A percentile compares a stretch with the other conserved stretches of the same genome.
These are phyloP conservation scores for Eimeria necatrix DNA, from an alignment of 169 alveolate species.

Conservation along the genomic window DNA sequence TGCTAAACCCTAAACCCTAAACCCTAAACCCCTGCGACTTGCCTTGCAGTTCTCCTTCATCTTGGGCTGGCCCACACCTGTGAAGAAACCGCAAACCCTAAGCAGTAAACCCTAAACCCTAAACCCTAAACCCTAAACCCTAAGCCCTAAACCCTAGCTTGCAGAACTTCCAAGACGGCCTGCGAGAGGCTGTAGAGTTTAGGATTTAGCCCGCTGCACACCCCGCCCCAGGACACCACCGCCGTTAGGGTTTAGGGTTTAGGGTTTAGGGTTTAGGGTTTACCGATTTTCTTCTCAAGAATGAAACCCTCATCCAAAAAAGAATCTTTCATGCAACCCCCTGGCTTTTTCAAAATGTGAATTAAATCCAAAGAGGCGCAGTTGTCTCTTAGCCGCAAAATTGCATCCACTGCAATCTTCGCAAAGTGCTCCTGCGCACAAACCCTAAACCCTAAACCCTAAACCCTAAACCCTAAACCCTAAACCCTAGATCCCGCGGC, in stretches of 20 bases:
- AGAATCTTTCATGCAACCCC: constrained; percentile 98
- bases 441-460: constrained; percentile 28
- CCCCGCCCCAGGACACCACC: too few relatives aligned
- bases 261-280: background rate
- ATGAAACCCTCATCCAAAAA: constrained; percentile 99
- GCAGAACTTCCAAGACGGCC: too few relatives aligned
- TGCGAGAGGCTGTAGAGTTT: too few relatives aligned
- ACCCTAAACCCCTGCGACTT: background rate
- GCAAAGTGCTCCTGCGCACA: constrained; percentile 92
- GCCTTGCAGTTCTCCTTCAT: constrained; percentile 73
- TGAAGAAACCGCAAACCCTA: constrained; percentile 75
- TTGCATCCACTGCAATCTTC: constrained; percentile 98
- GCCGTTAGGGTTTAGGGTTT: background rate
- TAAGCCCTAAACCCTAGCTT: too few relatives aligned
- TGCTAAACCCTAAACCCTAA: constrained; percentile 87
- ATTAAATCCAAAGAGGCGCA: constrained; percentile 83
- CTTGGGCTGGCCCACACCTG: constrained; percentile 84
- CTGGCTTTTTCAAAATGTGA: constrained; percentile 96
- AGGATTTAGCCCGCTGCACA: too few relatives aligned
- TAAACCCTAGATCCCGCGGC: background rate
- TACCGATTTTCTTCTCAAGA: constrained; percentile 97
- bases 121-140: background rate
- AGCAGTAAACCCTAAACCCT: background rate
- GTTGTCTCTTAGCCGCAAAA: constrained; percentile 95
- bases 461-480: background rate